Evolutionary conservation across 305 asterid species (phyloP).

Genomic region (Solanum hybrid): DNA sequence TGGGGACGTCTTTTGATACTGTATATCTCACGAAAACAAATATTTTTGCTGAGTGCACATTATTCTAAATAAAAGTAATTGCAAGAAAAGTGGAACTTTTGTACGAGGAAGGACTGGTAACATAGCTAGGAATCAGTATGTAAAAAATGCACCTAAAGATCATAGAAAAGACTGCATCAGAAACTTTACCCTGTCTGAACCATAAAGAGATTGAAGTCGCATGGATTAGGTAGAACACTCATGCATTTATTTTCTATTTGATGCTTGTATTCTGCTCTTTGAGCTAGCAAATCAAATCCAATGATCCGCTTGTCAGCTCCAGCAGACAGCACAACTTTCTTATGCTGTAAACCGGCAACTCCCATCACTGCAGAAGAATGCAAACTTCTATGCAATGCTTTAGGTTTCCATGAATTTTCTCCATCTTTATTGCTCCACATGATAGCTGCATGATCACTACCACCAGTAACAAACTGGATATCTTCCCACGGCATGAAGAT

Average conservation of each 20-base stretch:
- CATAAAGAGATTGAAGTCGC: constrained; percentile 95
- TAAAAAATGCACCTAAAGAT: constrained; percentile 1
- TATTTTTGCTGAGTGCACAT: not conserved
- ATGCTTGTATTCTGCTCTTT: constrained; percentile 59
- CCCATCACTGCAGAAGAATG: constrained; percentile 98
- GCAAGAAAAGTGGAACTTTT: not conserved
- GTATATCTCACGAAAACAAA: not conserved
- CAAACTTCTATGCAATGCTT: constrained; percentile 45
- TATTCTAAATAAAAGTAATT: not conserved
- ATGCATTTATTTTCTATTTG: constrained; percentile 85
- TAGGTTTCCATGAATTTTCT: constrained; percentile 63
- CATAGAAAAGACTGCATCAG: not conserved
- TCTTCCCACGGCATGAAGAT: constrained; percentile 89
- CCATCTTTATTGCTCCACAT: constrained; percentile 67
- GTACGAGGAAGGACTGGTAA: not conserved
- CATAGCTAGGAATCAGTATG: not conserved
- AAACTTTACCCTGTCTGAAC: constrained; percentile 83
- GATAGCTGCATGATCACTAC: constrained; percentile 88
- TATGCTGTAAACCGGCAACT: constrained; percentile 83
- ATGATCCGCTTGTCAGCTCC: constrained; percentile 83
- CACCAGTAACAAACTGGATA: constrained; percentile 66
- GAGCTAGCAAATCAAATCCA: constrained; percentile 53
- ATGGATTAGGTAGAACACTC: constrained; percentile 89
- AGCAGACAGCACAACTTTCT: constrained; percentile 65
- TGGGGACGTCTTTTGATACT: not conserved